A percentile compares a stretch with the other conserved stretches of the same genome.
phyloP scores from a whole-genome alignment of 257 asterid genomes.

The Solanum raphanifolium region DNA sequence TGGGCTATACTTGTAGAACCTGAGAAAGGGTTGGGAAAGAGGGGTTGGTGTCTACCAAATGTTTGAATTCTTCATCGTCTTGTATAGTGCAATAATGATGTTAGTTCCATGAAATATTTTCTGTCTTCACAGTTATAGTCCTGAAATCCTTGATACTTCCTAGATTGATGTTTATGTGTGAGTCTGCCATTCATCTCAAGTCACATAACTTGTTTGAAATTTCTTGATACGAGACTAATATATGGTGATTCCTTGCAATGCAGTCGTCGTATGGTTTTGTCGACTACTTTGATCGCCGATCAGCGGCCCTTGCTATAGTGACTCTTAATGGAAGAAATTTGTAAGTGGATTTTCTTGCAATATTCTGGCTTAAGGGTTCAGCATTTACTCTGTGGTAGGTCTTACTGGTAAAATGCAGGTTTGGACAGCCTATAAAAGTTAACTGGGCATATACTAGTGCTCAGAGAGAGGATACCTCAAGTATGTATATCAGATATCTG shows the following conservation, averaged over 20 bases:
- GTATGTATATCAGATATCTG: slow-evolving; percentile 15
- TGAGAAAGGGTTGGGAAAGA: neutral
- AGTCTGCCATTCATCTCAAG: neutral
- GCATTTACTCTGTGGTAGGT: neutral
- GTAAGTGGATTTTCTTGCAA: slow-evolving; percentile 28
- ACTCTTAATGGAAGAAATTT: slow-evolving; percentile 70
- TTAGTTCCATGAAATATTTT: neutral
- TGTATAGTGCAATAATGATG: neutral
- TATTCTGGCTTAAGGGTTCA: neutral
- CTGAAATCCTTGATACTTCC: neutral
- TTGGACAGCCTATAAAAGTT: slow-evolving; percentile 83
- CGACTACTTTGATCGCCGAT: slow-evolving; percentile 70
- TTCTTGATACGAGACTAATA: neutral
- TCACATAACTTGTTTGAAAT: neutral
- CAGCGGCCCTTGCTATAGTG: slow-evolving; percentile 66
- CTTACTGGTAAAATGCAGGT: slow-evolving; percentile 30
- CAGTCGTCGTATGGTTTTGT: slow-evolving; percentile 93
- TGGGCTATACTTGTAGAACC: neutral
- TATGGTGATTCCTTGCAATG: slow-evolving; percentile 2
- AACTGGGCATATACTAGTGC: slow-evolving; percentile 89
- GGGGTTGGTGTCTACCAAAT: neutral
- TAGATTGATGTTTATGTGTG: neutral
- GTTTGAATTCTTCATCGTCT: neutral
- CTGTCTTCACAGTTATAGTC: neutral
- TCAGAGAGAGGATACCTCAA: slow-evolving; percentile 79